phyloP scores from a whole-genome alignment of 805 yeast genomes.

The Schwanniomyces vanrijiae region DNA sequence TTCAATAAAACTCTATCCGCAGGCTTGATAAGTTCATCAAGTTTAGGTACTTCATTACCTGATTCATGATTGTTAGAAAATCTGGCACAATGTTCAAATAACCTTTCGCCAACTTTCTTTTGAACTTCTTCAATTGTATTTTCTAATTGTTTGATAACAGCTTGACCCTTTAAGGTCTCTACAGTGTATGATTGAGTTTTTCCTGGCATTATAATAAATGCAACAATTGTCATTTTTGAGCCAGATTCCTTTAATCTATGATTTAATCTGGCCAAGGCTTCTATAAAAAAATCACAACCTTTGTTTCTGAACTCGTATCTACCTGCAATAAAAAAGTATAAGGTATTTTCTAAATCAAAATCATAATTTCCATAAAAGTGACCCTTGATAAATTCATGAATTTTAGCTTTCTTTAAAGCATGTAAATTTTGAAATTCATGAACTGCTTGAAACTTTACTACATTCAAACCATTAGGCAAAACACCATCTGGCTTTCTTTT shows the following conservation, averaged over 20 bases:
- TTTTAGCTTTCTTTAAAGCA: slow-evolving; percentile 86
- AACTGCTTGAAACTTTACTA: slow-evolving; percentile 93
- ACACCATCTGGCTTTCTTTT: slow-evolving; percentile 98
- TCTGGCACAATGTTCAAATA: slow-evolving; percentile 88
- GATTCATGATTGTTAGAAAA: slow-evolving; percentile 41
- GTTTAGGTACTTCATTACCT: slow-evolving; percentile 68
- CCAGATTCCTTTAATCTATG: slow-evolving; percentile 79
- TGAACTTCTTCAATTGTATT: slow-evolving; percentile 87
- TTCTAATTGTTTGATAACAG: slow-evolving; percentile 89
- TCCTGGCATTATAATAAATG: slow-evolving; percentile 98
- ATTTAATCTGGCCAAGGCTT: slow-evolving; percentile 87
- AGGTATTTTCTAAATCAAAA: slow-evolving; percentile 89
- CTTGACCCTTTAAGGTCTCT: slow-evolving; percentile 94
- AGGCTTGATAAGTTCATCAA: slow-evolving; percentile 81
- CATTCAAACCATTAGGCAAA: slow-evolving; percentile 93
- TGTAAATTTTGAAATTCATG: slow-evolving; percentile 98
- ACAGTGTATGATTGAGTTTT: slow-evolving; percentile 91
- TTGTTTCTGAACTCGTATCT: slow-evolving; percentile 95
- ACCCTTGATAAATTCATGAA: slow-evolving; percentile 92
- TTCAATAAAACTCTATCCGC: slow-evolving; percentile 87
- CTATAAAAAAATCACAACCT: slow-evolving; percentile 95
- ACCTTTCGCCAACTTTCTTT: slow-evolving; percentile 76
- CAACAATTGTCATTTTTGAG: slow-evolving; percentile 90
- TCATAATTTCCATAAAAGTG: slow-evolving; percentile 97
- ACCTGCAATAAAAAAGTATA: slow-evolving; percentile 95